phyloP scores from a whole-genome alignment of 805 yeast genomes.

The Kuraishia hungarica region DNA sequence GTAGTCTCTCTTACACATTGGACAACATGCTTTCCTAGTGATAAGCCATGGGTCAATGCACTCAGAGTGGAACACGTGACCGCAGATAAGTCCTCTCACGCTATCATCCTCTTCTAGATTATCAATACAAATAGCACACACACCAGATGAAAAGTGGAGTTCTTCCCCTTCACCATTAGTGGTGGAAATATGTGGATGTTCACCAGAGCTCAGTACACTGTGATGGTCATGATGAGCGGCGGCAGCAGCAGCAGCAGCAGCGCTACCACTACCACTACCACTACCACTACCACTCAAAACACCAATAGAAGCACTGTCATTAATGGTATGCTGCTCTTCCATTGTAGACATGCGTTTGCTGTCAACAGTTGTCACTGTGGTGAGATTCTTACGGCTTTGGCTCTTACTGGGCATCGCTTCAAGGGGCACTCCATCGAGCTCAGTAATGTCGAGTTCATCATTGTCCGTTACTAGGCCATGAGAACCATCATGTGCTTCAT shows the following conservation, averaged over 20 bases:
- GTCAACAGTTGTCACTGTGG: background rate
- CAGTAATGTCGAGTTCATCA: background rate
- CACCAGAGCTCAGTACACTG: background rate
- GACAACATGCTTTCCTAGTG: slow-evolving; percentile 71
- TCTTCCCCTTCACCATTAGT: slow-evolving; percentile 9
- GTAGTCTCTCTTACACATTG: slow-evolving; percentile 71
- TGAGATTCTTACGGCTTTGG: background rate
- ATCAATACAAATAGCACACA: slow-evolving; percentile 76
- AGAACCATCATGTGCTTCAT: background rate
- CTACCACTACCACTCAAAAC: background rate
- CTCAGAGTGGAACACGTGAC: slow-evolving; percentile 73
- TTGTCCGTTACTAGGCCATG: too few relatives aligned
- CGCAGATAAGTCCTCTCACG: slow-evolving; percentile 71
- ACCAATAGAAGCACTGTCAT: background rate
- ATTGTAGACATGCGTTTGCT: background rate
- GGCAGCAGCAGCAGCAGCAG: background rate
- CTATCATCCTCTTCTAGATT: slow-evolving; percentile 48
- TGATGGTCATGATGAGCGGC: background rate
- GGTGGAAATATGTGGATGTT: background rate
- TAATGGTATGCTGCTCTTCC: background rate
- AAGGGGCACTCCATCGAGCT: background rate
- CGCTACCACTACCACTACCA: background rate
- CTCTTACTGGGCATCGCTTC: background rate
- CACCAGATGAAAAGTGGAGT: slow-evolving; percentile 53
- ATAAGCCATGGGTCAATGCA: slow-evolving; percentile 82